A percentile compares a stretch with the other conserved stretches of the same genome.
These are phyloP conservation scores for Boletus bicolor DNA, from an alignment of 768 basidiomycete genomes.

Conservation along the genomic window DNA sequence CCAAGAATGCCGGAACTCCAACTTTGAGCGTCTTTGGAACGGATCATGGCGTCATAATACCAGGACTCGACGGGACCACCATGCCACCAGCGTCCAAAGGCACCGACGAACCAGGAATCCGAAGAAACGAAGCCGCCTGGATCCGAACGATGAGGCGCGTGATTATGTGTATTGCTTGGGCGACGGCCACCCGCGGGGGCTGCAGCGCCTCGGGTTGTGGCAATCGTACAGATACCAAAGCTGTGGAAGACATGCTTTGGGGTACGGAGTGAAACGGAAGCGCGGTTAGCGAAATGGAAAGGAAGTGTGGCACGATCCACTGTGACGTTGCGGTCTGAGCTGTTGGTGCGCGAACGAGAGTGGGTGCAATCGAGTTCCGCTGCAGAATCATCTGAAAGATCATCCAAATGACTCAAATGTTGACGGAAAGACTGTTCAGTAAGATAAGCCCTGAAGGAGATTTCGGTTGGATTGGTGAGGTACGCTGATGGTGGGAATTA, in stretches of 20 bases:
- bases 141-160: constrained; percentile 29
- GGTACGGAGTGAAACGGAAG: constrained; percentile 88
- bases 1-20: constrained; percentile 76
- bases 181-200: constrained; percentile 55
- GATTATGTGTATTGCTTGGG: constrained; percentile 31
- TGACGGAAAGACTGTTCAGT: constrained; percentile 98
- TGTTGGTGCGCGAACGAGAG: constrained; percentile 25
- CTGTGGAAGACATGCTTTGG: constrained; percentile 85
- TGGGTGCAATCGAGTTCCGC: constrained; percentile 32
- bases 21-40: constrained; percentile 66
- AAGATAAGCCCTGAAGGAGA: constrained; percentile 89
- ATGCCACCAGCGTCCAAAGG: constrained; percentile 90
- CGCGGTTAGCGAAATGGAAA: constrained; percentile 90
- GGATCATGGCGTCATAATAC: constrained; percentile 65
- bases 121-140: constrained; percentile 51
- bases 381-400: constrained; percentile 50
- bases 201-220: constrained; percentile 38
- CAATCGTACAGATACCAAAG: constrained; percentile 85
- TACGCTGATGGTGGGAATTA: constrained; percentile 56
- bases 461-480: constrained; percentile 91
- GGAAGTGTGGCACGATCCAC: constrained; percentile 31
- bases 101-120: constrained; percentile 88
- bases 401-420: constrained; percentile 84
- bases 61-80: constrained; percentile 79
- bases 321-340: constrained; percentile 16